Base-by-base conservation (phyloP, 306 rosid genomes). In the Vicia faba region DNA sequence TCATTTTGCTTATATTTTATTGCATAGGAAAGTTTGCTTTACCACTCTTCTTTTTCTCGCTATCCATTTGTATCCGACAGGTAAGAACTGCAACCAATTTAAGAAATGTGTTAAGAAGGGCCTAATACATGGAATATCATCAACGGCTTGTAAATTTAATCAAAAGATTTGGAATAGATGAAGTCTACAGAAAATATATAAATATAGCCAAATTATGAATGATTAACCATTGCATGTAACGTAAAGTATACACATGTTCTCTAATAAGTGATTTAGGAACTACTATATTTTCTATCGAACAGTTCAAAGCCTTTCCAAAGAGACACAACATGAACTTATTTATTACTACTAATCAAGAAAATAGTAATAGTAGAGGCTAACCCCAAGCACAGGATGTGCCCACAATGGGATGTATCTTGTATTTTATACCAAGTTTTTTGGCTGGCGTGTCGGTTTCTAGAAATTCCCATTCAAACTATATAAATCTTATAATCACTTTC, bases 401-500 rank as follows among this genome's bases (percentile, higher is more conserved):
- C 51, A 15, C 72, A 43, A 26, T 41, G 8, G 20, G 13, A 63
- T 14, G 59, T 49, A 56, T 57, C 29, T 51, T 31, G 33, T 33
- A 31, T 71, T 73, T 44, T 73, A 38, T 63, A 73, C 50, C 26
- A 68, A 64, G 20, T 33, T 33, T 33, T 33, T 74, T 68, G 63
- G 78, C 81, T 75, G 73, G 62, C 78, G 75, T 28, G 79, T 82
- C 79, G 51, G 70, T 73, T 66, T 71, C 83, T 64, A 54, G 41
- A 61, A 60, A 61, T 75, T 67, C 64, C 70, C 78, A 33, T 15
- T 65, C 64, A 50, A 61, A 77, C 10, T 29, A 81, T 46, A 49
- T 13, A 78, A 50, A 64, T 38, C 55, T 35, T 50, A 38, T 59
- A 29, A 65, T 70, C 65, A 15, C 69, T 70, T 66, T 71, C 81